Evolutionary conservation across 805 yeast species (phyloP), one percentile per base, ranked within the genome.

Genomic region (Saccharomycopsis javanensis): DNA sequence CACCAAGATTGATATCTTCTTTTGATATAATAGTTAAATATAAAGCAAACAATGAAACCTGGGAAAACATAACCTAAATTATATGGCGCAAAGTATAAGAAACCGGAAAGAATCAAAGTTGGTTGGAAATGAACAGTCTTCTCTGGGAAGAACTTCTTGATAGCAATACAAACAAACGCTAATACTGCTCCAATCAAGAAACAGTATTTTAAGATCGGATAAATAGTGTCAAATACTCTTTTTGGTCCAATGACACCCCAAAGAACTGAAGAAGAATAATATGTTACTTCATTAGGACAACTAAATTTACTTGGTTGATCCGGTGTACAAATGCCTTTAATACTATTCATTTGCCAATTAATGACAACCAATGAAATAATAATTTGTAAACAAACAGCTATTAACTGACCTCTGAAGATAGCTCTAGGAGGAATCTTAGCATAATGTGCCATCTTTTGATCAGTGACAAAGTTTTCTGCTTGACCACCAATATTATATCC

Each of bases 401-500:
- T 63, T 56, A 72, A 63, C 62, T 69, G 80, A 37, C 71, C 76
- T 63, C 80, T 72, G 71, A 81, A 82, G 33, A 80, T 67, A 0
- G 86, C 77, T 63, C 79, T 71, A 11, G 86, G 86, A 1, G 86
- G 81, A 25, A 82, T 69, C 60, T 79, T 80, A 25, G 78, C 68
- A 64, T 82, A 82, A 66, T 81, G 86, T 0, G 78, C 83, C 71
- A 76, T 67, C 64, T 80, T 81, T 63, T 73, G 75, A 63, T 80
- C 80, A 64, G 79, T 75, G 53, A 81, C 77, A 66, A 79, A 84
- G 64, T 73, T 77, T 60, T 82, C 81, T 11, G 88, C 86, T 68
- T 82, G 87, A 30, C 78, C 78, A 64, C 80, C 84, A 60, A 82
- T 79, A 64, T 81, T 82, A 53, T 80, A 78, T 48, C 82, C 83